Conservation (phyloP, 768 basidiomycete species). For the Thelephora ganbajun region DNA sequence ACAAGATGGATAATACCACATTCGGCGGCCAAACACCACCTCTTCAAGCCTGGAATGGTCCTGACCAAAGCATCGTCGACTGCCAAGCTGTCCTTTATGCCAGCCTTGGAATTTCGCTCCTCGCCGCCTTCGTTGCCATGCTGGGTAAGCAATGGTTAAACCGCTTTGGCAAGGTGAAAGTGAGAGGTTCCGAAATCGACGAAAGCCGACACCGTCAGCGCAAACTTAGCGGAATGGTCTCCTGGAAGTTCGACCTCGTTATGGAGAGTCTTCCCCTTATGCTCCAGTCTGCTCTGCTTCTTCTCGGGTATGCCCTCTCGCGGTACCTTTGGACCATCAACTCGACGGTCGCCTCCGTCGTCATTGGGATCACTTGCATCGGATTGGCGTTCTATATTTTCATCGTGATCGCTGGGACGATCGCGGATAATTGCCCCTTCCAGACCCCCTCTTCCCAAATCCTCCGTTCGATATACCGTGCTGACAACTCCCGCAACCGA, state of each 20-base stretch:
- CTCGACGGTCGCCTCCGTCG: conserved; percentile 2
- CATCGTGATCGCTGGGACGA: background rate
- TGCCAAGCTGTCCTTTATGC: conserved; percentile 9
- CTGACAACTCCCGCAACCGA: no score
- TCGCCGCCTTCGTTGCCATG: conserved; percentile 9
- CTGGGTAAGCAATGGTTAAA: conserved; percentile 11
- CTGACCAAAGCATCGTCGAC: conserved; percentile 2
- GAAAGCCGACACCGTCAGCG: conserved; percentile 8
- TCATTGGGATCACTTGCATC: conserved; percentile 3
- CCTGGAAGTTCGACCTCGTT: conserved; percentile 8
- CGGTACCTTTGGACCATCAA: conserved; percentile 4
- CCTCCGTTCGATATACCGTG: background rate
- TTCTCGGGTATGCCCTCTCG: conserved; percentile 8
- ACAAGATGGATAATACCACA: conserved; percentile 7
- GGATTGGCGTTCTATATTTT: conserved; percentile 4
- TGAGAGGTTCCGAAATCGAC: conserved; percentile 6
- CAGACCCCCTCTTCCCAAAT: background rate
- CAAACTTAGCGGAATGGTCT: conserved; percentile 7
- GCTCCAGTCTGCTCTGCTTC: conserved; percentile 8
- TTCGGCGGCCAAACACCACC: conserved; percentile 1
- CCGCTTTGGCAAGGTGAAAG: conserved; percentile 1
- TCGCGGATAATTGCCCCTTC: background rate
- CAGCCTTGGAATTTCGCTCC: conserved; percentile 7
- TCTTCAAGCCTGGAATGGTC: conserved; percentile 6
- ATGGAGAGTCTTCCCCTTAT: conserved; percentile 6